A percentile compares a stretch with the other conserved stretches of the same genome.
phyloP scores from a whole-genome alignment of 2,329 filamentous ascomycete genomes.

The Colletotrichum sp. region DNA sequence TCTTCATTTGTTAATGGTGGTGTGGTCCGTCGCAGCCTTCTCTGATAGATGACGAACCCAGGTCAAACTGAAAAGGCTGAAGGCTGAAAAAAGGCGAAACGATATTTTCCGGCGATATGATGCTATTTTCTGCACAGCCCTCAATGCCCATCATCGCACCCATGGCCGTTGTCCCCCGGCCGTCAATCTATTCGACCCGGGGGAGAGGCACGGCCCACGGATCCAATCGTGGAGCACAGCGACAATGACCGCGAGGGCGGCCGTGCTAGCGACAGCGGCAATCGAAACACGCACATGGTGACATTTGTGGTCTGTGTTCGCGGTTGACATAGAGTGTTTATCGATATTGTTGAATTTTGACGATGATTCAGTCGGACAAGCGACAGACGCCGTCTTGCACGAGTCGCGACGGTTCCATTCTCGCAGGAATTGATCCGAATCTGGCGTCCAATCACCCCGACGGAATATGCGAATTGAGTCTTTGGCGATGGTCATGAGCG shows the following conservation, averaged over 20 bases:
- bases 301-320: not conserved
- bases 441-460: not conserved
- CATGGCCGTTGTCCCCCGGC: not conserved
- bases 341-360: not conserved
- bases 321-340: not conserved
- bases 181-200: not conserved
- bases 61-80: not conserved
- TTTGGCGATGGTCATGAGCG: not conserved
- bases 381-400: conserved; percentile 1
- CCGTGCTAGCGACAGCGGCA: conserved; percentile 12
- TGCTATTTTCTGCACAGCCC: conserved; percentile 13
- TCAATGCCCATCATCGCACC: not conserved
- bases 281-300: conserved; percentile 9
- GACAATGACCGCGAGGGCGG: not conserved
- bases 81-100: conserved; percentile 1
- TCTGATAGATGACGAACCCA: not conserved
- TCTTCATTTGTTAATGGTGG: not conserved
- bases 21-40: conserved; percentile 8
- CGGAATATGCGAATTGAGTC: not conserved
- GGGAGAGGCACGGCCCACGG: not conserved
- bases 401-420: conserved; percentile 1
- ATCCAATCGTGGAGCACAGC: not conserved
- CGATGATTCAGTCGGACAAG: conserved; percentile 1
- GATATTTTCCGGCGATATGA: not conserved
- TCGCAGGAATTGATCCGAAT: not conserved